Percentiles rank a stretch among this genome's conserved stretches.
Conservation (phyloP, 805 yeast genomes). For the Huiozyma naganishii region DNA sequence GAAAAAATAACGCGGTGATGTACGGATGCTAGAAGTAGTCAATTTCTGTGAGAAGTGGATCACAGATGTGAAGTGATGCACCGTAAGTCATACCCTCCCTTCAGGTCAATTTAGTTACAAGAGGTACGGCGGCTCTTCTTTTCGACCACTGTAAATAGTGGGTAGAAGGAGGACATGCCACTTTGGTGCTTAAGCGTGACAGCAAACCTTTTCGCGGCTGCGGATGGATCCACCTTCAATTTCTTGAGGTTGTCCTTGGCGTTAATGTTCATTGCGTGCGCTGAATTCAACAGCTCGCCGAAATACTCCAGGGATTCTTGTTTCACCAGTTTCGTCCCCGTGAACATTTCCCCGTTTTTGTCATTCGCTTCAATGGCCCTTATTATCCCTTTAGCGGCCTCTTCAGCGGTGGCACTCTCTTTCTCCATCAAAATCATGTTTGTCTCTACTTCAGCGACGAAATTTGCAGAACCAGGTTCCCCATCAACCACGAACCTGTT, state of each 20-base stretch:
- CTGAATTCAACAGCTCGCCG: constrained; percentile 14
- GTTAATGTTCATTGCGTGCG: constrained; percentile 9
- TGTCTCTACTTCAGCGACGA: constrained; percentile 10
- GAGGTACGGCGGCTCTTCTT: background rate
- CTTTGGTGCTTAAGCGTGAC: too few relatives aligned
- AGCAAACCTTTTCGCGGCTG: background rate
- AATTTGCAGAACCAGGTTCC: constrained; percentile 6
- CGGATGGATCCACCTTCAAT: background rate
- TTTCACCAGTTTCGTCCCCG: constrained; percentile 22
- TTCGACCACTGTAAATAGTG: constrained; percentile 9
- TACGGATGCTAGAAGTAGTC: too few relatives aligned
- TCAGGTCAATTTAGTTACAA: too few relatives aligned
- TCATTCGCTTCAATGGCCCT: constrained; percentile 15
- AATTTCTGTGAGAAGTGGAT: too few relatives aligned
- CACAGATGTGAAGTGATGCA: too few relatives aligned
- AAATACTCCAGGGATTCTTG: constrained; percentile 26
- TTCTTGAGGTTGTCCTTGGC: constrained; percentile 4
- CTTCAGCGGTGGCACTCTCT: constrained; percentile 11
- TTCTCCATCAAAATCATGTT: constrained; percentile 9
- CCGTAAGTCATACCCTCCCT: too few relatives aligned
- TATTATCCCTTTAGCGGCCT: constrained; percentile 8
- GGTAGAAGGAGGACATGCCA: constrained; percentile 13
- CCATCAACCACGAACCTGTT: constrained; percentile 12
- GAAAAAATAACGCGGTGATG: too few relatives aligned
- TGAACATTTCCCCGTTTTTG: constrained; percentile 12